Conservation (phyloP, 352 stramenopile genomes). For the Albugo laibachii region DNA sequence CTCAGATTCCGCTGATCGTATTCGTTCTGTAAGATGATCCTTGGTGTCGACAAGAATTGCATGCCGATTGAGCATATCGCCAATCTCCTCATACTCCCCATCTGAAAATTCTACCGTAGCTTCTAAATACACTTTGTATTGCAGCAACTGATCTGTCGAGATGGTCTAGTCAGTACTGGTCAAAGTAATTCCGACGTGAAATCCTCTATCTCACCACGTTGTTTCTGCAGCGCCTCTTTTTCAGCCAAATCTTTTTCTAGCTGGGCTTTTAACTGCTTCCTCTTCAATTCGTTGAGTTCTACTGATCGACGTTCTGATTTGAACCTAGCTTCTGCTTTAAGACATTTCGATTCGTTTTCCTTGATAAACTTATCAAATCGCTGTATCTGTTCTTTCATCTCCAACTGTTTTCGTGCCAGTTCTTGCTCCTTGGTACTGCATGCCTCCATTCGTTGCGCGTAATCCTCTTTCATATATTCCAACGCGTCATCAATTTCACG, state of each 20-base stretch:
- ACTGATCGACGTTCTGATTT: conserved; percentile 64
- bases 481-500: conserved; percentile 81
- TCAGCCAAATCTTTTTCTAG: conserved; percentile 51
- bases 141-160: conserved; percentile 34
- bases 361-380: conserved; percentile 89
- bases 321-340: conserved; percentile 68
- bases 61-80: conserved; percentile 69
- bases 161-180: not conserved
- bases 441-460: conserved; percentile 70
- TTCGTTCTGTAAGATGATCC: conserved; percentile 62
- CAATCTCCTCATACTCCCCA: conserved; percentile 68
- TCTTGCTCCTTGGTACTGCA: conserved; percentile 63
- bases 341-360: conserved; percentile 83
- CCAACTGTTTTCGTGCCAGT: conserved; percentile 70
- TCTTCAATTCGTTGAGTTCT: conserved; percentile 61
- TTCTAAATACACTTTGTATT: conserved; percentile 74
- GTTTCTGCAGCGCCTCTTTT: conserved; percentile 45
- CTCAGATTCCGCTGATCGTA: conserved; percentile 37
- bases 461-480: conserved; percentile 88
- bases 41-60: conserved; percentile 77
- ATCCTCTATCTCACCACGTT: conserved; percentile 16
- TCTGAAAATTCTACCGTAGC: conserved; percentile 62
- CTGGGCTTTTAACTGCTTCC: conserved; percentile 45
- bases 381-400: conserved; percentile 82
- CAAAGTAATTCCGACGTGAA: not conserved